A percentile compares a stretch with the other conserved stretches of the same genome.
phyloP scores from a whole-genome alignment of 1,284 basidiomycete genomes.

The Sanguinoderma infundibulare region DNA sequence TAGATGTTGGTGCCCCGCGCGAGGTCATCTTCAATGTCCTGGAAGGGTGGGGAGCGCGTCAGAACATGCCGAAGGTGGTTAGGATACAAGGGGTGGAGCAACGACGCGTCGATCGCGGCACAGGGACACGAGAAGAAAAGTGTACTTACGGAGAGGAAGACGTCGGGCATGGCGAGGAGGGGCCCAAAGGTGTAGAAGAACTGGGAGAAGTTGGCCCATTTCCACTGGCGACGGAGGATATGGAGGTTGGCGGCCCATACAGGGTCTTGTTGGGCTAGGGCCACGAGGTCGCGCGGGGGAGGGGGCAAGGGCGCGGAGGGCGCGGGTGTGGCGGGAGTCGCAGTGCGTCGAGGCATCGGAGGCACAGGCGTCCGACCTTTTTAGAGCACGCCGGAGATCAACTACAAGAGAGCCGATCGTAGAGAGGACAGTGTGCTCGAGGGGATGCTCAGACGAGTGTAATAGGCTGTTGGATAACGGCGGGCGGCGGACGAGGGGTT shows the following conservation, averaged over 20 bases:
- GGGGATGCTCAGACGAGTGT: not conserved
- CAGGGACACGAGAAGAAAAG: conserved; percentile 17
- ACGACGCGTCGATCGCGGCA: conserved; percentile 15
- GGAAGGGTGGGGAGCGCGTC: conserved; percentile 22
- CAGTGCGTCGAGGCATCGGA: conserved; percentile 41
- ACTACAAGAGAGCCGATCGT: conserved; percentile 9
- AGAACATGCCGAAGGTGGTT: conserved; percentile 9
- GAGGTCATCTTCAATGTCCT: conserved; percentile 83
- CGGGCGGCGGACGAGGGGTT: not conserved
- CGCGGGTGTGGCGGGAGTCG: conserved; percentile 33
- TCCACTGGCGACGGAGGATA: conserved; percentile 69
- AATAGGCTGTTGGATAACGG: not conserved
- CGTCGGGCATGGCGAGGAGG: conserved; percentile 67
- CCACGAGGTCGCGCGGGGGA: conserved; percentile 29
- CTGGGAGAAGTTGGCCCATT: conserved; percentile 84
- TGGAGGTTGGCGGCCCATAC: conserved; percentile 47
- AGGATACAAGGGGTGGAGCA: not conserved
- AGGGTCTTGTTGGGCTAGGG: conserved; percentile 29
- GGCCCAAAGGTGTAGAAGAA: conserved; percentile 79
- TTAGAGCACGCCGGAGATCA: conserved; percentile 32
- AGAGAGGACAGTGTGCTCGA: not conserved
- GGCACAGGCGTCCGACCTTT: conserved; percentile 34
- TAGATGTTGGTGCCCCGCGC: conserved; percentile 60
- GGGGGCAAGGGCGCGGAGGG: conserved; percentile 30
- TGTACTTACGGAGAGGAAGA: conserved; percentile 61